Conservation (phyloP, 2,329 filamentous ascomycete genomes). For the Cryoendolithus antarcticus region DNA sequence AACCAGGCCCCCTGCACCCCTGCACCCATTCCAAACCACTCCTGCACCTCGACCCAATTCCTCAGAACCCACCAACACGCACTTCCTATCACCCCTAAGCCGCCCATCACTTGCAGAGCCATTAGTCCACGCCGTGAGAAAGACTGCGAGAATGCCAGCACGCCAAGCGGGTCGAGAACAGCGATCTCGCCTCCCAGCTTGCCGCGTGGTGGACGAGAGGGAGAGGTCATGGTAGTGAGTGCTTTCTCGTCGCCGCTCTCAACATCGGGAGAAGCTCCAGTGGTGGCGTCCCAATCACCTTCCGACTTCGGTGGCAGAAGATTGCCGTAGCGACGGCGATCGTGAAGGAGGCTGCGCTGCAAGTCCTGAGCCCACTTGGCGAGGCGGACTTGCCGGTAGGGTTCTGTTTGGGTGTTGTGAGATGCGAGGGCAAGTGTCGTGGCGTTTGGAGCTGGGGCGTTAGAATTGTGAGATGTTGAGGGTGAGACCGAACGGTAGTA, state of each 20-base stretch:
- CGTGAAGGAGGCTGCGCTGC: constrained; percentile 61
- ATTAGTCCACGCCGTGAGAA: constrained; percentile 53
- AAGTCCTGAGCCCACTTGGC: constrained; percentile 75
- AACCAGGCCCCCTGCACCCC: background rate
- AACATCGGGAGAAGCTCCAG: constrained; percentile 38
- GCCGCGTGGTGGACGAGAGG: constrained; percentile 18
- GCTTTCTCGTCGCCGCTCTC: constrained; percentile 17
- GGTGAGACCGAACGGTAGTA: constrained; percentile 24
- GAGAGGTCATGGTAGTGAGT: constrained; percentile 11
- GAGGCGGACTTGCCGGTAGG: constrained; percentile 54
- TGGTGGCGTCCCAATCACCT: constrained; percentile 27
- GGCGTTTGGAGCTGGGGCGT: background rate
- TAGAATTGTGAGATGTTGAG: constrained; percentile 8
- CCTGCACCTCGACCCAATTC: constrained; percentile 19
- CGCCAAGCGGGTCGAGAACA: constrained; percentile 59
- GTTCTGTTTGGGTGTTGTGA: constrained; percentile 38
- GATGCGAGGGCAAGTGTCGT: constrained; percentile 42
- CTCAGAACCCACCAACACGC: constrained; percentile 33
- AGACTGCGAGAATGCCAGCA: constrained; percentile 50
- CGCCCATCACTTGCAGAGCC: constrained; percentile 60
- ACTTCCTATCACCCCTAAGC: constrained; percentile 61
- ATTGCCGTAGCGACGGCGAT: constrained; percentile 56
- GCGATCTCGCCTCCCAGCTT: constrained; percentile 24
- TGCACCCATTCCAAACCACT: constrained; percentile 13
- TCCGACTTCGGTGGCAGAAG: constrained; percentile 37